Conservation (phyloP, 805 yeast species). For the Komagataella phaffii region DNA sequence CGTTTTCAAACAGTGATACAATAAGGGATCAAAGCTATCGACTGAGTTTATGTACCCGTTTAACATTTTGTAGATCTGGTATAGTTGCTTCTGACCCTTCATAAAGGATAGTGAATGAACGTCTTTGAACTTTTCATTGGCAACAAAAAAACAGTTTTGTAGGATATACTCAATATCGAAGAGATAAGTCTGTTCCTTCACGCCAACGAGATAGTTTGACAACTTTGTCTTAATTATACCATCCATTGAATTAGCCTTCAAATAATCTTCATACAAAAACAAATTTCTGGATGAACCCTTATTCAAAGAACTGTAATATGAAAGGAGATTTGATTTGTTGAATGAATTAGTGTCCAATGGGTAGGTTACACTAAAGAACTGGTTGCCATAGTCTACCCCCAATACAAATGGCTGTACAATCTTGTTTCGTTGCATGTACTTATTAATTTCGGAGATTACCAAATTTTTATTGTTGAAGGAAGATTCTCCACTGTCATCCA, state of each 20-base stretch:
- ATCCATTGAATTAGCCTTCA: slow-evolving; percentile 3
- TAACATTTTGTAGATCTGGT: not conserved
- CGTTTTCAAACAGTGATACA: not conserved
- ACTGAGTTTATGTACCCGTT: not conserved
- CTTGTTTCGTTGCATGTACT: slow-evolving; percentile 11
- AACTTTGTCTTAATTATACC: not conserved
- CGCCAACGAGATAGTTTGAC: not conserved
- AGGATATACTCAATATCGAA: not conserved
- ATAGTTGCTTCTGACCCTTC: not conserved
- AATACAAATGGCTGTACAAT: slow-evolving; percentile 15
- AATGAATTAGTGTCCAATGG: slow-evolving; percentile 8
- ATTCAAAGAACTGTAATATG: slow-evolving; percentile 4
- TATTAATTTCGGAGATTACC: slow-evolving; percentile 8
- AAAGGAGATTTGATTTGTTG: slow-evolving; percentile 10
- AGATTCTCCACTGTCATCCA: not conserved
- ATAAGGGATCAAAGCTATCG: not conserved
- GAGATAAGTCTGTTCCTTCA: not conserved
- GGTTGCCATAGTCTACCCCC: slow-evolving; percentile 11
- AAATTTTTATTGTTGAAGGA: not conserved
- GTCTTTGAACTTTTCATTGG: not conserved
- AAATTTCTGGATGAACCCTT: not conserved
- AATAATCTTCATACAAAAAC: not conserved
- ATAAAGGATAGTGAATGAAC: not conserved
- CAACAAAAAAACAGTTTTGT: not conserved
- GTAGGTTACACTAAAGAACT: slow-evolving; percentile 7